phyloP scores from a whole-genome alignment of 2,329 filamentous ascomycete species.

The Trichoderma oligosporum region DNA sequence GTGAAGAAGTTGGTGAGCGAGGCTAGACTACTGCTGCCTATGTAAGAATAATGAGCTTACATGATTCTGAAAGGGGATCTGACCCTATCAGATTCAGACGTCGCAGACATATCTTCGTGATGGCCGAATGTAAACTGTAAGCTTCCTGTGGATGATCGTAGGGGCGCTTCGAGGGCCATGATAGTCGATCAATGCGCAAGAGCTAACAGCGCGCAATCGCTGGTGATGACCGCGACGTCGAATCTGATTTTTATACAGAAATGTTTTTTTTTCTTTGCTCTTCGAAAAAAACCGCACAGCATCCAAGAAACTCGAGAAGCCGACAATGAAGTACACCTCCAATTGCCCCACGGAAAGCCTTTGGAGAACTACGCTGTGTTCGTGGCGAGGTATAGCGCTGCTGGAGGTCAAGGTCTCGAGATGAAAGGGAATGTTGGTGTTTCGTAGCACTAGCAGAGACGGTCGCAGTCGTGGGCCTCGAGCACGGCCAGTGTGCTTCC shows the following conservation, averaged over 20 bases:
- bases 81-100: slow-evolving; percentile 48
- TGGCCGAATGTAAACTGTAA: slow-evolving; percentile 39
- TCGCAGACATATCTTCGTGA: slow-evolving; percentile 51
- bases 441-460: slow-evolving; percentile 20
- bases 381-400: slow-evolving; percentile 13
- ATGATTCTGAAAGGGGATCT: slow-evolving; percentile 49
- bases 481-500: slow-evolving; percentile 26
- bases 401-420: neutral
- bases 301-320: slow-evolving; percentile 6
- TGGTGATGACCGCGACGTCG: neutral
- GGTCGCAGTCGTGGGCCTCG: slow-evolving; percentile 24
- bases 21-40: neutral
- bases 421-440: slow-evolving; percentile 4
- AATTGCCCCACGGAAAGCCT: slow-evolving; percentile 19
- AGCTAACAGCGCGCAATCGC: neutral
- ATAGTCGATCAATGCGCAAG: slow-evolving; percentile 17
- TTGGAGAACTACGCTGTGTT: slow-evolving; percentile 1
- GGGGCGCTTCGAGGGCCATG: slow-evolving; percentile 48
- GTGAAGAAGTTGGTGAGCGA: slow-evolving; percentile 1
- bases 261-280: neutral
- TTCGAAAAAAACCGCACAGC: neutral
- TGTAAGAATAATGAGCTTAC: slow-evolving; percentile 38
- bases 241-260: slow-evolving; percentile 1
- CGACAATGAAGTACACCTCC: slow-evolving; percentile 27
- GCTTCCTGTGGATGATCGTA: slow-evolving; percentile 59